Base-by-base conservation (phyloP, 345 rosid genomes). In the Lumnitzera racemosa region DNA sequence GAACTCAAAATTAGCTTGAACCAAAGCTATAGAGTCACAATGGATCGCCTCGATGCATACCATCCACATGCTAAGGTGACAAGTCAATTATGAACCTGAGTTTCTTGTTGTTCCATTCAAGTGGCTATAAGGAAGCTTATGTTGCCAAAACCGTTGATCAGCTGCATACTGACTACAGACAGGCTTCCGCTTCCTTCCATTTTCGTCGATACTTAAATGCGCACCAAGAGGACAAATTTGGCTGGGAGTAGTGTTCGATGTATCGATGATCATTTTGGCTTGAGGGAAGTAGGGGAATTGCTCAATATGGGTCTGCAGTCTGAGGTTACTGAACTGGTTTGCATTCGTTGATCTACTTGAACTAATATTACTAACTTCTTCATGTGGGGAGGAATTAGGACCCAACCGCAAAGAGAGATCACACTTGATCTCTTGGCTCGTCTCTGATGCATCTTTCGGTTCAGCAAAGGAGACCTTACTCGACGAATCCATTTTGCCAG, bases 401-500 rank as follows among this genome's bases (percentile, higher is more conserved):
- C 97, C 97, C 76, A 90, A 67, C 56, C 94, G 70, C 36, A 90
- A 63, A 2, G 97, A 85, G 7, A 90, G 78, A 72, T 90, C 97
- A 67, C 95, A 85, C 23, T 61, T 72, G 36, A 53, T 71, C 20
- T 70, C 74, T 13, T 46, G 56, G 8, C 60, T 64, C 16, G 43
- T 66, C 46, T 68, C n/a, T 52, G 43, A 36, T 36, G 43, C 11
- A 7, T 7, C 43, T 36, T 36, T 36, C 43, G 4, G 43, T 9
- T 36, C 43, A 5, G 9, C 7, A 36, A 36, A 36, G 43, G 1
- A 4, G 0, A 9, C 43, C 6, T 36, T 36, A 36, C 7, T 36
- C 43, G 43, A 36, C 10, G 43, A 4, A 36, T 36, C 11, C 43
- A 36, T 36, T 36, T 36, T 36, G 43, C 43, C 7, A 7, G 11